Conservation (phyloP, 2,329 filamentous ascomycete species). For the Xylaria sp. region DNA sequence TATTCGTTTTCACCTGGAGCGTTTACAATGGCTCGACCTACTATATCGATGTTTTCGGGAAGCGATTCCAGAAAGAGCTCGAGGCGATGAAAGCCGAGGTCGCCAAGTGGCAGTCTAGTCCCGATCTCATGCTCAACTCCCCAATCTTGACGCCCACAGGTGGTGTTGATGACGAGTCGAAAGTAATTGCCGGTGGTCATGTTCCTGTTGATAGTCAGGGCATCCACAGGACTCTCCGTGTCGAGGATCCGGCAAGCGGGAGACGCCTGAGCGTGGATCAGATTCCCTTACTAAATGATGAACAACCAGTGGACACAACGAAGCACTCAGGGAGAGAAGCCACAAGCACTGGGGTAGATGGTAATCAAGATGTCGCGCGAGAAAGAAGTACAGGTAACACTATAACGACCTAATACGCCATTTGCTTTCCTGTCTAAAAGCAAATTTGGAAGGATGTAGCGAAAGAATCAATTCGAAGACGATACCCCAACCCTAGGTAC, state of each 20-base stretch:
- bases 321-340: conserved; percentile 32
- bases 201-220: conserved; percentile 18
- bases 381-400: conserved; percentile 57
- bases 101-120: conserved; percentile 80
- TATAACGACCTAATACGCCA: conserved; percentile 7
- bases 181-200: conserved; percentile 30
- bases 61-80: conserved; percentile 94
- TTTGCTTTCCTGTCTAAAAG: background rate
- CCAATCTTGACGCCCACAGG: conserved; percentile 53
- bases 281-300: conserved; percentile 67
- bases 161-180: conserved; percentile 38
- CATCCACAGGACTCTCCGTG: conserved; percentile 39
- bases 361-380: conserved; percentile 57
- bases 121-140: conserved; percentile 57
- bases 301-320: conserved; percentile 45
- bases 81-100: conserved; percentile 91
- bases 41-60: conserved; percentile 98
- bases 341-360: conserved; percentile 57
- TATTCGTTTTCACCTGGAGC: conserved; percentile 89
- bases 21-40: conserved; percentile 97
- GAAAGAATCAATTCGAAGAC: background rate
- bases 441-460: background rate
- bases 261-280: conserved; percentile 57
- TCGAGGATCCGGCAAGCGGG: conserved; percentile 45
- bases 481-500: background rate